Evolutionary conservation across 805 yeast genomes (phyloP), one percentile per base, ranked within the genome.

Genomic region (Ogataea sp.): DNA sequence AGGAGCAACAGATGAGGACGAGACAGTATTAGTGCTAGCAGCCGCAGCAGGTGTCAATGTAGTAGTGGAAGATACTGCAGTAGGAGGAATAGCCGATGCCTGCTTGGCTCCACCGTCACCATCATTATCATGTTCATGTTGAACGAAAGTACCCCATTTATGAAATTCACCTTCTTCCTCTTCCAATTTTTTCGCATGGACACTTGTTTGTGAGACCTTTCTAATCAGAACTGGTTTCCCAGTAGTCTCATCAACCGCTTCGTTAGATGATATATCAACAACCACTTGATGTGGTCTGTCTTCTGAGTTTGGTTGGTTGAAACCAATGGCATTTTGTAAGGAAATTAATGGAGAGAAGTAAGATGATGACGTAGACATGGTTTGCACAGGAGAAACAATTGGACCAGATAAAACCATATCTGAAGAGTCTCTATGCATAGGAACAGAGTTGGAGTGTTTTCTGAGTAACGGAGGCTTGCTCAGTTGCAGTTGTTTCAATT

Each of bases 121-220:
- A 30, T 20, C 38, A 39, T 7, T 31, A 31, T 36, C 41, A 38
- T 57, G 54, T 43, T 80, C 75, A 52, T 78, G 85, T 54, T 80
- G 83, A 47, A 86, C 79, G 51, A 77, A 84, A 52, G 78, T 76
- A 16, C 95, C 95, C 79, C 87, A 78, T 61, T 83, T 78, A 58
- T 85, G 96, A 46, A 87, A 71, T 53, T 84, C 95, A 50, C 96
- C 97, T 65, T 88, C 97, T 56, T 88, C 97, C 44, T 79, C 80
- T 55, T 87, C 96, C 58, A 83, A 86, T 46, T 73, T 75, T 56
- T 76, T 80, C 14, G 88, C 86, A 51, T 83, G 78, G 10, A 73
- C 50, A 9, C 84, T 71, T 1, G 83, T 79, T 45, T 75, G 82
- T 0, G 86, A 78, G 5, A 74, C 62, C 5, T 80, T 75, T 47